These are phyloP conservation scores for Coniophora puteana DNA, from an alignment of 1,284 basidiomycete genomes.

Conservation along the genomic window DNA sequence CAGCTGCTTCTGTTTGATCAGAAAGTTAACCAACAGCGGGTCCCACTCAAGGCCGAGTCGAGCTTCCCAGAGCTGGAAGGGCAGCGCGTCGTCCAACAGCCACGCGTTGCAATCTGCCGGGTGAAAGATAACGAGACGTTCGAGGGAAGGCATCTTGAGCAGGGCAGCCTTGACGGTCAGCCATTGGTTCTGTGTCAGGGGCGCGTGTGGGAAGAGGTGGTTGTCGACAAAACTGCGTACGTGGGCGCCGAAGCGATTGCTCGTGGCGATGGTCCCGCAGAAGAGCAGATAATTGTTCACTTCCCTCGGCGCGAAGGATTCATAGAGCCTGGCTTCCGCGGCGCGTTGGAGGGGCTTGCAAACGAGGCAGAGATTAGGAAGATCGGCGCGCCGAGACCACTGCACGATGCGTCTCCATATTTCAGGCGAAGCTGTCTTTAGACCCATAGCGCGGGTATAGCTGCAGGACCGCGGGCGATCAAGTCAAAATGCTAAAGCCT, in stretches of 20 bases:
- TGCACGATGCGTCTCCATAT: slow-evolving; percentile 22
- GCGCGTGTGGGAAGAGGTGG: slow-evolving; percentile 22
- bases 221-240: slow-evolving; percentile 26
- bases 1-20: slow-evolving; percentile 31
- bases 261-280: slow-evolving; percentile 22
- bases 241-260: slow-evolving; percentile 21
- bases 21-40: slow-evolving; percentile 24
- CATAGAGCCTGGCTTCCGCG: slow-evolving; percentile 26
- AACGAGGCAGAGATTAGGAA: slow-evolving; percentile 22
- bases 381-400: slow-evolving; percentile 25
- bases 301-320: slow-evolving; percentile 20
- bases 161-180: slow-evolving; percentile 19
- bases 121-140: slow-evolving; percentile 24
- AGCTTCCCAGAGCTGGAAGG: slow-evolving; percentile 29
- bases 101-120: slow-evolving; percentile 22
- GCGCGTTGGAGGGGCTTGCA: slow-evolving; percentile 22
- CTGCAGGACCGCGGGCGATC: slow-evolving; percentile 4
- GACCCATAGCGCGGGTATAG: slow-evolving; percentile 13
- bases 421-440: slow-evolving; percentile 12
- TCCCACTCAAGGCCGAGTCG: slow-evolving; percentile 25
- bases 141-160: slow-evolving; percentile 23
- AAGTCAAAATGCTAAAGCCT: slow-evolving; percentile 5
- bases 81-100: slow-evolving; percentile 26
- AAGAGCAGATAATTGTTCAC: slow-evolving; percentile 21
- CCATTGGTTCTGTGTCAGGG: slow-evolving; percentile 24